These are phyloP conservation scores for Epichloe brachyelytri DNA, from an alignment of 2,329 filamentous ascomycete genomes.

Conservation along the genomic window DNA sequence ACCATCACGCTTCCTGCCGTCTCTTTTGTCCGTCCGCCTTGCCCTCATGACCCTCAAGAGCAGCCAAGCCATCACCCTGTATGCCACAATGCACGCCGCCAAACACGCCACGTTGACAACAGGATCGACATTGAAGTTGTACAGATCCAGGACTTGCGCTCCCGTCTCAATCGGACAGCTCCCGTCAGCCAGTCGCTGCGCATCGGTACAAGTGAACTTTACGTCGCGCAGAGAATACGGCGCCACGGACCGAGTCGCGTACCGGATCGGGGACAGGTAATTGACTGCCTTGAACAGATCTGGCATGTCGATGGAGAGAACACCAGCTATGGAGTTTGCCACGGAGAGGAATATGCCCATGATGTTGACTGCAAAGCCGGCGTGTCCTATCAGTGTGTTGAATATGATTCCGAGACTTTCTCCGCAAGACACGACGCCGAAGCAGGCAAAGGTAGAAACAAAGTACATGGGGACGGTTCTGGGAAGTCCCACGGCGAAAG, in stretches of 20 bases:
- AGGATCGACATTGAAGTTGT: constrained; percentile 50
- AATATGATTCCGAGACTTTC: constrained; percentile 70
- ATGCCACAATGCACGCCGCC: constrained; percentile 49
- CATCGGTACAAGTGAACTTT: constrained; percentile 48
- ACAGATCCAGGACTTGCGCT: constrained; percentile 52
- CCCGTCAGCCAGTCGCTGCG: constrained; percentile 46
- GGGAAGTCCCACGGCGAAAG: constrained; percentile 52
- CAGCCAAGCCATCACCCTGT: constrained; percentile 50
- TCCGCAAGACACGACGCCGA: constrained; percentile 61
- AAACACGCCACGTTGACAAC: constrained; percentile 49
- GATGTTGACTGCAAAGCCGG: constrained; percentile 63
- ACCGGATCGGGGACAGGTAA: constrained; percentile 59
- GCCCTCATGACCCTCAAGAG: constrained; percentile 42
- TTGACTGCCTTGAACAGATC: constrained; percentile 54
- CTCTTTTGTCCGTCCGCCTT: constrained; percentile 30
- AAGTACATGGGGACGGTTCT: constrained; percentile 53
- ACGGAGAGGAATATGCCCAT: constrained; percentile 58
- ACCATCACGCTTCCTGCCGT: not conserved
- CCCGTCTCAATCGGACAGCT: constrained; percentile 53
- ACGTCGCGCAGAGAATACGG: constrained; percentile 50
- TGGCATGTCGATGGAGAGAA: constrained; percentile 60
- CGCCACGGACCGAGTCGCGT: constrained; percentile 52
- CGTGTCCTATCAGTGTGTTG: constrained; percentile 62
- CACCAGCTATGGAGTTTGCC: constrained; percentile 56
- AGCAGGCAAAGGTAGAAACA: constrained; percentile 53